Base-by-base conservation (phyloP, 1,284 basidiomycete species). In the Psilocybe mexicana region DNA sequence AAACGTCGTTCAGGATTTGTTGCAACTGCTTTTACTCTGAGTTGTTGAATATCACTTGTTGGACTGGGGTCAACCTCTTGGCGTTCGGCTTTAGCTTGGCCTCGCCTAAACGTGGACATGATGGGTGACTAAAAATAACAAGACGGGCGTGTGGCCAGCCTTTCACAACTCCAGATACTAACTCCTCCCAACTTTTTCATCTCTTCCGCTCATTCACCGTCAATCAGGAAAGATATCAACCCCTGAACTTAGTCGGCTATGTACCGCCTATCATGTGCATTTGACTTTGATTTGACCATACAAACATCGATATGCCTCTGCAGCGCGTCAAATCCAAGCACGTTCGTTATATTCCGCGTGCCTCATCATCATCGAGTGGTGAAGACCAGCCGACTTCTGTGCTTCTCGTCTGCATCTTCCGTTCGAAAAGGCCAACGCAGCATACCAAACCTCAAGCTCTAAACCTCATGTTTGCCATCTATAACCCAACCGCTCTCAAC, bases 291-390 rank as follows among this genome's bases (percentile, higher is more conserved):
- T 8, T 33, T 33, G 18, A 18, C 30, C 43, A 44, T 7, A 23
- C 18, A 44, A 23, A 25, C 18, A 11, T 23, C 18, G 18, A 18
- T 18, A 18, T 23, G 18, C 18, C 18, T 18, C 18, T 10, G 25
- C 18, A 23, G 24, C 24, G 28, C 18, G 28, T 46, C 24, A 30
- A 46, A 14, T 46, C 18, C 44, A 51, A 52, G 45, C 54, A 55
- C 54, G 54, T 55, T 55, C 43, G 54, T 55, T 43, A 45, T 46
- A 7, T 25, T 35, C 33, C 51, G 45, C 54, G 42, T 55, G n/a
- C 14, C 38, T 12, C n/a, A 11, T 40, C 4, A 12, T 14, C 11
- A 11, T 40, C 38, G 10, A 33, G 38, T 12, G 3, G 38, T 40
- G 12, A 40, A 40, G 38, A 12, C n/a, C 11, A 40, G 38, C 14